Conservation (phyloP, 208 protist species). For the Crithidia fasciculata region DNA sequence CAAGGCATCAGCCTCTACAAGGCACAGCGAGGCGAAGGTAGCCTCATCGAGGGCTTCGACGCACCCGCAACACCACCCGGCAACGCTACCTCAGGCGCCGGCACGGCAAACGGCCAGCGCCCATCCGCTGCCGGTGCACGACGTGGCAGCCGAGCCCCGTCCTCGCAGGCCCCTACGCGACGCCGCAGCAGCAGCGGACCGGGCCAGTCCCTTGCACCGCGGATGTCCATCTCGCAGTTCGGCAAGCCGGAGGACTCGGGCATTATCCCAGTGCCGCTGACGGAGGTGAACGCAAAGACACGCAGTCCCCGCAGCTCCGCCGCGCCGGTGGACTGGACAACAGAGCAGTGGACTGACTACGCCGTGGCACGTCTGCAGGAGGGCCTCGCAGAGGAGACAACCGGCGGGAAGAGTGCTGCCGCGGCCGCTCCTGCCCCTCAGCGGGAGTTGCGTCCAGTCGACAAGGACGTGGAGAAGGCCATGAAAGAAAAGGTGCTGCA, state of each 20-base stretch:
- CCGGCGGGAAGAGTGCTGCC: neutral
- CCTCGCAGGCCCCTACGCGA: constrained; percentile 7
- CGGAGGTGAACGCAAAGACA: neutral
- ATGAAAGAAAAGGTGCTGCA: constrained; percentile 60
- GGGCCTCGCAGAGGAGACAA: constrained; percentile 12
- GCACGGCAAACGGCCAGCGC: constrained; percentile 1
- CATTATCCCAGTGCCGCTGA: neutral
- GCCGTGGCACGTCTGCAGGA: constrained; percentile 29
- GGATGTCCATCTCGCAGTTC: constrained; percentile 16
- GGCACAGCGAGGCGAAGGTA: constrained; percentile 61
- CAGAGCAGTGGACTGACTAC: constrained; percentile 33
- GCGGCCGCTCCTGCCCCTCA: neutral
- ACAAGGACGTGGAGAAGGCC: constrained; percentile 78
- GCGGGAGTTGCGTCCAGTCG: constrained; percentile 54
- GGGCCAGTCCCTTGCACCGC: neutral
- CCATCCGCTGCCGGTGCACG: neutral
- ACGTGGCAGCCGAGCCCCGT: constrained; percentile 25
- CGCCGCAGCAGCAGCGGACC: constrained; percentile 1
- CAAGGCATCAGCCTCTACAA: constrained; percentile 81
- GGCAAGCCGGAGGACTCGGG: constrained; percentile 7
- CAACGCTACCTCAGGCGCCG: no score
- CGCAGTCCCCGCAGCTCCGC: constrained; percentile 5
- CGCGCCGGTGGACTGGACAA: neutral
- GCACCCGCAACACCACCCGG: constrained; percentile 3
- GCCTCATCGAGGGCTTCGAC: constrained; percentile 54